Conservation (phyloP, 768 basidiomycete species). For the Pseudohyphozyma bogoriensis region DNA sequence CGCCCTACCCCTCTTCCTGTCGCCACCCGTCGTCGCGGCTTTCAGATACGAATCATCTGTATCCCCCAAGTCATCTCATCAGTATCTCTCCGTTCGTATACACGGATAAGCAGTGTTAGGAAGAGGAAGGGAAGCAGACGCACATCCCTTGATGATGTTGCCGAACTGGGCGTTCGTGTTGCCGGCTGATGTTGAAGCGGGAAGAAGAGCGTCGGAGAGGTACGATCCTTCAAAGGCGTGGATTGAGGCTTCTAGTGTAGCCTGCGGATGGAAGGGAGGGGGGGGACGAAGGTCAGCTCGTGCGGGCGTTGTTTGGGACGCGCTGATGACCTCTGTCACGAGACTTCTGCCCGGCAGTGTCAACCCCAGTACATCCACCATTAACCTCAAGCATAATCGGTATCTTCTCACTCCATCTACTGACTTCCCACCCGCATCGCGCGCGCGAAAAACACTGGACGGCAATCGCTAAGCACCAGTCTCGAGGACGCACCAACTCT, state of each 20-base stretch:
- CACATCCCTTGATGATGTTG: slow-evolving; percentile 42
- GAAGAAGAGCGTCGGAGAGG: slow-evolving; percentile 37
- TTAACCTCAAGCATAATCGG: neutral
- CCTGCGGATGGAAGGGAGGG: slow-evolving; percentile 27
- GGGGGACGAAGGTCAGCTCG: neutral
- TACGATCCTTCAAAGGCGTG: slow-evolving; percentile 42
- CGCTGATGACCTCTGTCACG: too few relatives aligned
- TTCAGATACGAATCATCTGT: slow-evolving; percentile 39
- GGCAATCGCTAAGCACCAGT: neutral
- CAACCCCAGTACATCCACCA: neutral
- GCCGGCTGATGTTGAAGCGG: slow-evolving; percentile 31
- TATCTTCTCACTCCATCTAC: neutral
- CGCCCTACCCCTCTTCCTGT: slow-evolving; percentile 29
- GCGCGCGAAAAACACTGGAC: neutral
- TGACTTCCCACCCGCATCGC: neutral
- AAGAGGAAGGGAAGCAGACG: neutral
- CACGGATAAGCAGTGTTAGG: neutral
- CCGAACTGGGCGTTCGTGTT: slow-evolving; percentile 32
- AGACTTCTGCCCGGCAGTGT: neutral
- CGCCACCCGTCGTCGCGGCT: slow-evolving; percentile 29
- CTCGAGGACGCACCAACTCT: slow-evolving; percentile 16
- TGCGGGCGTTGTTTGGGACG: neutral
- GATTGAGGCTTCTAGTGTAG: slow-evolving; percentile 39
- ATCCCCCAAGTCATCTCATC: neutral
- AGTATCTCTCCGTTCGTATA: neutral